These are phyloP conservation scores for Termitomyces sp. DNA, from an alignment of 1,284 basidiomycete genomes.

Conservation along the genomic window DNA sequence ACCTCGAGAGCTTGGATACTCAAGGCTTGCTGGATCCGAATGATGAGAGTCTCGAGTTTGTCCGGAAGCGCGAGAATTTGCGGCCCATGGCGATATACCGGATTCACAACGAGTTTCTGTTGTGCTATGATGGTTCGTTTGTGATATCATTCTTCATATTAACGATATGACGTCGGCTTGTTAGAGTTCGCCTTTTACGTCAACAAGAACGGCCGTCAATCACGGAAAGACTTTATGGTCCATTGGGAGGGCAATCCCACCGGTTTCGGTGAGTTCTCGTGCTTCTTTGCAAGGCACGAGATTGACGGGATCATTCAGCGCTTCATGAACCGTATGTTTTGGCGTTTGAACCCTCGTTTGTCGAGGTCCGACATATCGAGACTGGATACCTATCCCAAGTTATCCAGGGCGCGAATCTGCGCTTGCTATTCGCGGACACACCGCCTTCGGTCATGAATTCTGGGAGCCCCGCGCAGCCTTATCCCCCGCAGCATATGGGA, in stretches of 20 bases:
- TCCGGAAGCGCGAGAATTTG: constrained; percentile 84
- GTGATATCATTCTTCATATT: neutral
- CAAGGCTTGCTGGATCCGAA: constrained; percentile 94
- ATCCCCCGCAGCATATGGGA: constrained; percentile 21
- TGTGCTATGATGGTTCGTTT: constrained; percentile 92
- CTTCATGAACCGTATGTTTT: constrained; percentile 96
- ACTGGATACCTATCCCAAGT: constrained; percentile 91
- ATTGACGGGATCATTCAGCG: constrained; percentile 45
- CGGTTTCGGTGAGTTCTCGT: constrained; percentile 67
- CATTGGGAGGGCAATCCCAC: constrained; percentile 96
- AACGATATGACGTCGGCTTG: neutral
- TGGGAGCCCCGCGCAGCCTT: constrained; percentile 20
- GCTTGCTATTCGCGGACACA: constrained; percentile 90
- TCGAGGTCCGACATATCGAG: constrained; percentile 96
- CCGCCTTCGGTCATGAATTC: constrained; percentile 69
- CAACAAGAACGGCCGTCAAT: constrained; percentile 93
- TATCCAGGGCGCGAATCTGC: constrained; percentile 88
- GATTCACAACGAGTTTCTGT: constrained; percentile 93
- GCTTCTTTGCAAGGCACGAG: neutral
- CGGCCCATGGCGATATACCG: constrained; percentile 96
- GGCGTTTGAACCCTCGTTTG: constrained; percentile 94
- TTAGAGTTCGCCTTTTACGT: constrained; percentile 98
- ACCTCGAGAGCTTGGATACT: constrained; percentile 95
- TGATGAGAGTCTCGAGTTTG: constrained; percentile 91
- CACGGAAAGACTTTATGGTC: constrained; percentile 89